Percentiles rank a stretch among this genome's conserved stretches.
phyloP scores from a whole-genome alignment of 306 rosid genomes.

The Begonia loranthoides region DNA sequence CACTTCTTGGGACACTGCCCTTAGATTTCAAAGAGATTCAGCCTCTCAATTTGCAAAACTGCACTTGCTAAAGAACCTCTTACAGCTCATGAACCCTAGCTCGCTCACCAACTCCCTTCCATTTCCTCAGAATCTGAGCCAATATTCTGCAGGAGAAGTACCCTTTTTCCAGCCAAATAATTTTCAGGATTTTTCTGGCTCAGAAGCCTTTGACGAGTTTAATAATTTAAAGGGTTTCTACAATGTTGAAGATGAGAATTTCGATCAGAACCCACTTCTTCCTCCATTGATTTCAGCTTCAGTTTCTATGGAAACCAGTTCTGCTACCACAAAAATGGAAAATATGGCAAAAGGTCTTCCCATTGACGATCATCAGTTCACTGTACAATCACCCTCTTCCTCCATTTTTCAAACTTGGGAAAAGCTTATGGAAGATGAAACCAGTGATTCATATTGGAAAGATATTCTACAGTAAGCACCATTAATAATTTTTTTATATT shows the following conservation, averaged over 20 bases:
- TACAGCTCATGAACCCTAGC: too few species aligned
- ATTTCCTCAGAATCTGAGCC: too few species aligned
- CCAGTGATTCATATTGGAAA: not conserved
- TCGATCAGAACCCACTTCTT: not conserved
- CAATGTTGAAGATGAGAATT: not conserved
- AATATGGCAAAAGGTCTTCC: not conserved
- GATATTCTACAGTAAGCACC: not conserved
- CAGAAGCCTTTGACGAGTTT: not conserved
- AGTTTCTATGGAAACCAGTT: not conserved
- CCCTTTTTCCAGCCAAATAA: too few species aligned
- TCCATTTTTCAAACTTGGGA: not conserved
- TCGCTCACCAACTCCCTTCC: too few species aligned
- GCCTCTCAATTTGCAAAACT: too few species aligned
- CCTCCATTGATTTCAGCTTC: conserved; percentile 1
- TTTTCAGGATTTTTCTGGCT: too few species aligned
- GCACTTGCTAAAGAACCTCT: too few species aligned
- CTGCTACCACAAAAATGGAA: not conserved
- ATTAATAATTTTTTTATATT: not conserved
- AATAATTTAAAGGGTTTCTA: not conserved
- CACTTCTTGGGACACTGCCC: too few species aligned
- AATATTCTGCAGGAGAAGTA: too few species aligned
- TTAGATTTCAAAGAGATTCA: too few species aligned
- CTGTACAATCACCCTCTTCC: not conserved
- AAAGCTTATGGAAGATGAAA: not conserved
- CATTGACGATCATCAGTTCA: not conserved